Conservation (phyloP, 1,284 basidiomycete genomes). For the Rhizoctonia solani region DNA sequence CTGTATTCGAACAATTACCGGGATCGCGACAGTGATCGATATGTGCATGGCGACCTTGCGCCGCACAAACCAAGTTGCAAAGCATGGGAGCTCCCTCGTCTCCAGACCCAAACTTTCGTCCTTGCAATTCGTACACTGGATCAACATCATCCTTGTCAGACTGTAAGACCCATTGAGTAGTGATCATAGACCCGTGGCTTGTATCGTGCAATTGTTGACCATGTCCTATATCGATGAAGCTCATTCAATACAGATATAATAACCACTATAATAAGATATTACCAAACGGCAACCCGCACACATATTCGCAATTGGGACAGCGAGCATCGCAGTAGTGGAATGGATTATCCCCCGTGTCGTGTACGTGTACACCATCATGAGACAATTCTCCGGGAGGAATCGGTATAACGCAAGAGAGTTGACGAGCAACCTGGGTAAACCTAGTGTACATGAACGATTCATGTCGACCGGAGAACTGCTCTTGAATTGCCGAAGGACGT, state of each 20-base stretch:
- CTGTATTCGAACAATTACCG: conserved; percentile 49
- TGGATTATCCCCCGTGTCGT: conserved; percentile 50
- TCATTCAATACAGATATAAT: background rate
- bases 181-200: conserved; percentile 65
- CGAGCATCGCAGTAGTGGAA: conserved; percentile 60
- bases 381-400: conserved; percentile 51
- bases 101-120: conserved; percentile 57
- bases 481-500: conserved; percentile 57
- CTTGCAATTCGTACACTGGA: conserved; percentile 56
- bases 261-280: background rate
- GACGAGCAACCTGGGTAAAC: conserved; percentile 48
- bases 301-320: conserved; percentile 61
- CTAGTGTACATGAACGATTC: conserved; percentile 55
- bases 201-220: conserved; percentile 64
- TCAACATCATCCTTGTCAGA: conserved; percentile 57
- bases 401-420: conserved; percentile 53
- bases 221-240: conserved; percentile 53
- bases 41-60: conserved; percentile 59
- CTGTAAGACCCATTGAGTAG: conserved; percentile 56
- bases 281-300: conserved; percentile 62
- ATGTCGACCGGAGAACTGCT: conserved; percentile 51
- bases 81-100: conserved; percentile 67
- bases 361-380: conserved; percentile 56
- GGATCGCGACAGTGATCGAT: conserved; percentile 58
- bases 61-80: conserved; percentile 60